A percentile compares a stretch with the other conserved stretches of the same genome.
Conservation (phyloP, 164 flowering plant species). For the Magnolia kwangsiensis region DNA sequence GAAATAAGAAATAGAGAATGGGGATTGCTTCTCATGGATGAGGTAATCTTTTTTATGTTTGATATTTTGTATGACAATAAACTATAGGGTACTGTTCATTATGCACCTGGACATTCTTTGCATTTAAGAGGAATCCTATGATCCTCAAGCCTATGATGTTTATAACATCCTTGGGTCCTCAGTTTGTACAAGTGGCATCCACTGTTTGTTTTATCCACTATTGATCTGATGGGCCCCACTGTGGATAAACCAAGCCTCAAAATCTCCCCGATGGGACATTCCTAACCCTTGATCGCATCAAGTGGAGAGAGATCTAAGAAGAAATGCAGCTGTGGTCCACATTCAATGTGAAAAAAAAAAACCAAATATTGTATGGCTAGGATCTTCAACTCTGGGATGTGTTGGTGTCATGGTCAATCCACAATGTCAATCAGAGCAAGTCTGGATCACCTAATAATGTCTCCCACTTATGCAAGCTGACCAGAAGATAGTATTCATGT, state of each 20-base stretch:
- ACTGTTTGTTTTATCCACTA: neutral
- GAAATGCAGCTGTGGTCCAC: neutral
- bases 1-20: constrained; percentile 97
- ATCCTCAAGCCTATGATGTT: neutral
- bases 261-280: neutral
- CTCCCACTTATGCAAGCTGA: neutral
- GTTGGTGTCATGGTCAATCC: neutral
- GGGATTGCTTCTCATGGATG: constrained; percentile 99
- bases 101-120: neutral
- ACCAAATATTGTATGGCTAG: neutral
- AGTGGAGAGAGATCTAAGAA: neutral
- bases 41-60: constrained; percentile 44
- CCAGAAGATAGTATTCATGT: neutral
- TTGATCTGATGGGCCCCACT: neutral
- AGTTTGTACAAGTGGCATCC: neutral
- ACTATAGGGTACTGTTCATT: neutral
- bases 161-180: neutral
- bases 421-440: too few species aligned
- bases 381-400: neutral
- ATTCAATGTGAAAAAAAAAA: neutral
- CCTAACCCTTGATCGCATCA: neutral
- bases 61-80: neutral
- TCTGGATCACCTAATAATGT: neutral
- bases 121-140: neutral
- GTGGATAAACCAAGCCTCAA: neutral